Base-by-base conservation (phyloP, 2,329 filamentous ascomycete genomes). In the Fusarium oxysporum region DNA sequence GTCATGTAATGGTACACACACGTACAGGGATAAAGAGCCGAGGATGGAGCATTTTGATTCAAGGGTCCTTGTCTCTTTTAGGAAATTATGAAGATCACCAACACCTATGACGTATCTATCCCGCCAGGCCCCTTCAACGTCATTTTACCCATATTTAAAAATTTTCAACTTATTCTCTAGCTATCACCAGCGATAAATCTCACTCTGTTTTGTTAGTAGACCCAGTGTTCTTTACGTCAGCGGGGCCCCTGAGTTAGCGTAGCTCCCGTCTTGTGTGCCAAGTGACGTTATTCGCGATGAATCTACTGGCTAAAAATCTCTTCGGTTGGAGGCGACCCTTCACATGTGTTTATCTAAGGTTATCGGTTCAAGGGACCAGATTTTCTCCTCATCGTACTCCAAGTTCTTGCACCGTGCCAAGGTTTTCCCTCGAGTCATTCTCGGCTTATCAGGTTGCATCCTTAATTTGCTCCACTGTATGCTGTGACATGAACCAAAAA, bases 271-370 rank as follows among this genome's bases (percentile, higher is more conserved):
- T 25, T 25, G 23, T 25, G 23, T 25, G 25, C 8, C 16, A 35
- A 62, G 48, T 69, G 65, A 69, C 50, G 58, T 53, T 64, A 6
- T 40, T 9, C 2, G 5, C 12, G 25, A 41, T 56, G 7, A 23
- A n/a, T 28, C 16, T 17, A n/a, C 35, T 19, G 17, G 32, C 13
- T 33, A 16, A 11, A 69, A 57, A 57, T 51, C 8, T 69, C 65
- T 68, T 56, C 64, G 25, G 38, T 10, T 16, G 17, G 57, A 28
- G 61, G 43, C 32, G 19, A 43, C 47, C 25, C 3, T 48, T 56
- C 37, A 60, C 62, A 47, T 67, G 65, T 37, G 47, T 47, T 69
- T 69, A 69, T 69, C 66, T 69, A 69, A 69, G 65, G 66, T 69
- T 69, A 69, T 69, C 66, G 19, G 17, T 16, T n/a, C 23, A n/a